phyloP scores from a whole-genome alignment of 2,329 filamentous ascomycete genomes.

The Tolypocladium ophioglossoides region DNA sequence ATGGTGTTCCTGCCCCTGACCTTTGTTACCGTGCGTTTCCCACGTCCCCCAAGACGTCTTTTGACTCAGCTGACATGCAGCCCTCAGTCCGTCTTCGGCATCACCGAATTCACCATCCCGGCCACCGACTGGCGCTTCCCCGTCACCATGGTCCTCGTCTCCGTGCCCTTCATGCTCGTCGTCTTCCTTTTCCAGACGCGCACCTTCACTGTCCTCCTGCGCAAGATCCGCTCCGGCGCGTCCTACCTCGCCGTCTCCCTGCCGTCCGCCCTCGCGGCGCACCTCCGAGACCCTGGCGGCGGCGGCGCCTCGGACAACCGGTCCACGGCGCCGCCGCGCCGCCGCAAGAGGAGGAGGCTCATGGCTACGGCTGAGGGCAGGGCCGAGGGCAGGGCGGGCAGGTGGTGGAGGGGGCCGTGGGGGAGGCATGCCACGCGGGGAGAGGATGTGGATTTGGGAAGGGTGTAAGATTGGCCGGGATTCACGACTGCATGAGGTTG shows the following conservation, averaged over 20 bases:
- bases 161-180: constrained; percentile 37
- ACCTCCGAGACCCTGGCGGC: neutral
- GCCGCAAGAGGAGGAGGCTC: constrained; percentile 10
- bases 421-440: neutral
- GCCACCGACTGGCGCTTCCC: constrained; percentile 34
- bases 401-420: constrained; percentile 2
- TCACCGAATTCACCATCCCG: constrained; percentile 32
- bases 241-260: neutral
- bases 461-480: neutral
- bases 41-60: neutral
- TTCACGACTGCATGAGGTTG: neutral
- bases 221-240: constrained; percentile 4
- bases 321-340: neutral
- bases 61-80: neutral
- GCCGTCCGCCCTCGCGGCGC: neutral
- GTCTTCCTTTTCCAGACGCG: constrained; percentile 34
- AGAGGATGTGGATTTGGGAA: constrained; percentile 3
- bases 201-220: constrained; percentile 19
- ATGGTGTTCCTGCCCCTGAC: constrained; percentile 52
- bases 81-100: constrained; percentile 41
- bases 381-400: neutral
- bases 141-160: constrained; percentile 55
- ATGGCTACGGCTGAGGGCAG: constrained; percentile 2
- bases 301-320: neutral
- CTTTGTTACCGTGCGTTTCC: constrained; percentile 40